These are phyloP conservation scores for Eimeria necatrix DNA, from an alignment of 169 alveolate genomes.

Conservation along the genomic window DNA sequence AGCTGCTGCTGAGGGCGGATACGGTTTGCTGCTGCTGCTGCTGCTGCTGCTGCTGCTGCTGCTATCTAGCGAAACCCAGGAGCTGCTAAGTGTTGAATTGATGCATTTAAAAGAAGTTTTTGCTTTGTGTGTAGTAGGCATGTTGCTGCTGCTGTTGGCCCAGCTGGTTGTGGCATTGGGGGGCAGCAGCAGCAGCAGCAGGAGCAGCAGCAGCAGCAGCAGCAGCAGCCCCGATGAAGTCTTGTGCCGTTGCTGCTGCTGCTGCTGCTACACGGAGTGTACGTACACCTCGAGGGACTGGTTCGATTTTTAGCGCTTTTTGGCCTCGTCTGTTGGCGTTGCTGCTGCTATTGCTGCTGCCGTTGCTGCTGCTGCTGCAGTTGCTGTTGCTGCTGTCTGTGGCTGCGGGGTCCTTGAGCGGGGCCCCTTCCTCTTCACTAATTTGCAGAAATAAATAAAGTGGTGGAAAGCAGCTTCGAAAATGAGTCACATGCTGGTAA, in stretches of 20 bases:
- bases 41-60: background rate
- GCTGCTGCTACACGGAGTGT: background rate
- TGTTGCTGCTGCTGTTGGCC: background rate
- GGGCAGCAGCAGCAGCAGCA: background rate
- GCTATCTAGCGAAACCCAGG: background rate
- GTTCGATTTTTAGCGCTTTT: background rate
- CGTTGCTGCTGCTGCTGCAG: conserved; percentile 9
- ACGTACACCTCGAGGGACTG: background rate
- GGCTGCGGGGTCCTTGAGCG: background rate
- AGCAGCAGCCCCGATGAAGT: background rate
- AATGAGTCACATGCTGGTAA: conserved; percentile 17
- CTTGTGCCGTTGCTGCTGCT: background rate
- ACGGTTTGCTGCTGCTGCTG: background rate
- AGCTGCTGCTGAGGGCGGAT: no score
- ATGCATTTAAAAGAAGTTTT: background rate
- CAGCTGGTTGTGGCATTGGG: background rate
- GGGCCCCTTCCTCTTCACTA: background rate
- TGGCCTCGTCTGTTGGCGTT: background rate
- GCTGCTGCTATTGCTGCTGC: no score
- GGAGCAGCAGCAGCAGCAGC: no score
- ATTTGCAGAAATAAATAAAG: background rate
- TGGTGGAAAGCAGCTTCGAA: background rate
- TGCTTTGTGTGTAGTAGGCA: background rate
- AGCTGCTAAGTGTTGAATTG: background rate
- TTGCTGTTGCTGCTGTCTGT: conserved; percentile 20